Base-by-base conservation (phyloP, 2,329 filamentous ascomycete species). In the Phoma sp. region DNA sequence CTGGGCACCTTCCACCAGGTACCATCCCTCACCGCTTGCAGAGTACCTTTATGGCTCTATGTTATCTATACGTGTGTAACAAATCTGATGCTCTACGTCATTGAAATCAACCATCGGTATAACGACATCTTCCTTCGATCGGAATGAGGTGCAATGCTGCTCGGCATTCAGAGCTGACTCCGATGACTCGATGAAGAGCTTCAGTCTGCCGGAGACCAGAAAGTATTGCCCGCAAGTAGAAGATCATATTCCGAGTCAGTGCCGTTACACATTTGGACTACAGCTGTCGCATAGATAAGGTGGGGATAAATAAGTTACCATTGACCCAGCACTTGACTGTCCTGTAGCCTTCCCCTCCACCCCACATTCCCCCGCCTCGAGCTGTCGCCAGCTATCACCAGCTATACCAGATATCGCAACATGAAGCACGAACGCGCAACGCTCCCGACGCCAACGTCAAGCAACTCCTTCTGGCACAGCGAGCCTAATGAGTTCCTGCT, bases 391-490 rank as follows among this genome's bases (percentile, higher is more conserved):
- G 45, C 37, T n/a, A 38, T 17, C 17, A 32, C 31, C 41, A 43
- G 45, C 37, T n/a, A 38, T 17, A 17, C 31, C 41, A 43, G 45
- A 35, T n/a, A 38, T 22, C 27, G 31, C 61, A 71, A 32, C 36
- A 74, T 75, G 72, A 68, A 54, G 51, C 66, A 72, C 62, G 52
- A 57, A 63, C 71, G 70, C 56, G 67, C 74, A 32, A 69, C 69
- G 8, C 80, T 91, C 19, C 89, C 89, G 2, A 84, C 84, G 2
- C 74, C 79, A 3, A 78, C 83, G 35, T 84, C 87, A 36, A 88
- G 86, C 3, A 70, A 75, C 24, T 90, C 90, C 0, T 92, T 89
- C 78, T 94, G 90, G 90, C 89, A 90, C 68, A 82, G 80, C 47
- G 81, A 89, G 55, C 88, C 88, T 0, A 90, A 88, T 3, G 68